A percentile compares a stretch with the other conserved stretches of the same genome.
These are phyloP conservation scores for Lepidium campestre DNA, from an alignment of 441 rosid genomes.

Conservation along the genomic window DNA sequence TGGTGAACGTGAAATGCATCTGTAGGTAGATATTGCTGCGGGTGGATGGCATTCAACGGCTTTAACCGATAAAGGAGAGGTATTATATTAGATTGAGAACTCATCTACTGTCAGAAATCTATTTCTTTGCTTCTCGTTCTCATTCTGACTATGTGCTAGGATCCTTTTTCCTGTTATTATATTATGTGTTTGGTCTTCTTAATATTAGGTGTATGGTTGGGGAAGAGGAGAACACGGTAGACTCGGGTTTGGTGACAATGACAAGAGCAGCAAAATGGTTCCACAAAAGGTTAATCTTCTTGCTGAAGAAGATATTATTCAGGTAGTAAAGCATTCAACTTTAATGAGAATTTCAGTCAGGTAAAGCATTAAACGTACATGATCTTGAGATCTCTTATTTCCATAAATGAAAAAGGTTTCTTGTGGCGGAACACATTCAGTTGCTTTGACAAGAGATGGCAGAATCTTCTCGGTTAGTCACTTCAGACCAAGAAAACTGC, in stretches of 20 bases:
- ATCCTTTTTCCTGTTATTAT: not conserved
- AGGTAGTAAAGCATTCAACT: conserved; percentile 36
- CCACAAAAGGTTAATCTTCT: conserved; percentile 87
- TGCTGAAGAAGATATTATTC: conserved; percentile 73
- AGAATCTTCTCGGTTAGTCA: conserved; percentile 80
- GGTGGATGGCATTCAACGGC: conserved; percentile 99
- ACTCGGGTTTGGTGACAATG: conserved; percentile 95
- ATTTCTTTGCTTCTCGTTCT: not conserved
- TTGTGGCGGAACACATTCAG: conserved; percentile 97
- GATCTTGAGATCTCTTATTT: conserved; percentile 11
- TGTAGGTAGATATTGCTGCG: conserved; percentile 94
- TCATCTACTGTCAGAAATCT: not conserved
- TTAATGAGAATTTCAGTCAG: not conserved
- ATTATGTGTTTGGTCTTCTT: not conserved
- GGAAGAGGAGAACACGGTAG: conserved; percentile 99
- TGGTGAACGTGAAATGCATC: not conserved
- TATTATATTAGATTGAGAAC: conserved; percentile 11
- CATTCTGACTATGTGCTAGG: not conserved
- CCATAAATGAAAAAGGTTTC: conserved; percentile 50
- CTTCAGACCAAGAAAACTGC: not conserved
- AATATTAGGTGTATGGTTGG: conserved; percentile 83
- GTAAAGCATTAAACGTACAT: not conserved
- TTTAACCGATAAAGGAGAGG: conserved; percentile 82
- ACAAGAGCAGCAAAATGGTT: conserved; percentile 97
- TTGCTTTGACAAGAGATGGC: conserved; percentile 83